Base-by-base conservation (phyloP, 2,329 filamentous ascomycete species). In the Keithomyces neogunnii region DNA sequence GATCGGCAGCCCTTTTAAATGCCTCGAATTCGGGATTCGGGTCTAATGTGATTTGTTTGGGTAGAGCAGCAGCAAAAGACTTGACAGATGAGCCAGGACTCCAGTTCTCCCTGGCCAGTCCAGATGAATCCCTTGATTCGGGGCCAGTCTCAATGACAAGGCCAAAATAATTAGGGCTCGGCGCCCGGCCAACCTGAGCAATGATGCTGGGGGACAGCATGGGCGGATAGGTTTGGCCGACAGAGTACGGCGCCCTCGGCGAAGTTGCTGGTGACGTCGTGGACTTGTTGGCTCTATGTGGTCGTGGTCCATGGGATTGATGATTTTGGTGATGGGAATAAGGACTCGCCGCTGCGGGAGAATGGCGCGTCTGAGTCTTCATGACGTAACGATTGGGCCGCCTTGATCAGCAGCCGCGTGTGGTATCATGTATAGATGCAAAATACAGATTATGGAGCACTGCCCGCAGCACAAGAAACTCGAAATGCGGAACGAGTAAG, bases 111-210 rank as follows among this genome's bases (percentile, higher is more conserved):
- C 81, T 81, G 1, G 83, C 76, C 55, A 86, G 74, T 35, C 75
- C 74, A 4, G 76, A 79, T 3, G 84, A 85, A 49, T 85, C 83
- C 55, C 83, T 77, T 29, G 78, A 74, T 55, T 88, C 82, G 51
- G 69, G 74, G 45, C 71, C 68, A 26, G 80, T 66, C 53, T 89
- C 84, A 55, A 88, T 71, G 32, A 83, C 74, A 53, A 95, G 80
- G 51, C 87, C 88, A 65, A 96, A 96, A 68, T 96, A 96, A 65
- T 91, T 95, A 10, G 89, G 88, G 64, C 88, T 92, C 8, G 82
- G 71, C 1, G 77, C 70, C 55, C 75, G 72, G 13, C 62, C 63
- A 40, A 74, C 71, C 2, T 61, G 51, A 5, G 28, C 39, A 4
- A 60, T 51, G 40, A 66, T 62, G 30, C 57, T 63, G 2, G 76